Evolutionary conservation across 768 basidiomycete species (phyloP).

Genomic region (Hemileccinum impolitum): DNA sequence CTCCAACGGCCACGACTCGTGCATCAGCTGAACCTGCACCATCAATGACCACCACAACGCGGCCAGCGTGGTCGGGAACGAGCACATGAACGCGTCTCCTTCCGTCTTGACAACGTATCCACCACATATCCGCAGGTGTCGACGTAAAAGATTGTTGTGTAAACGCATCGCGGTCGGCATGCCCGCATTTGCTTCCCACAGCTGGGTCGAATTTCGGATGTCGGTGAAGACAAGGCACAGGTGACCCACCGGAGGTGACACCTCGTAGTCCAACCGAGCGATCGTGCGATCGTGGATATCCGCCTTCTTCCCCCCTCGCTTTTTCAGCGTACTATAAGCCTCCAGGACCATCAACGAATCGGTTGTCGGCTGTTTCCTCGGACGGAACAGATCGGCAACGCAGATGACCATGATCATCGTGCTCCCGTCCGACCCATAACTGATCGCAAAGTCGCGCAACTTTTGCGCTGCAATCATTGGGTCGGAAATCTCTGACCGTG

Average conservation of each 20-base stretch:
- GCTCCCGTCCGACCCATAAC: conserved; percentile 90
- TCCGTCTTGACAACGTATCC: conserved; percentile 99
- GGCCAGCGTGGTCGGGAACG: conserved; percentile 84
- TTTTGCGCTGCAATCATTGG: conserved; percentile 95
- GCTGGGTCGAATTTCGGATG: conserved; percentile 92
- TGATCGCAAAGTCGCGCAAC: conserved; percentile 92
- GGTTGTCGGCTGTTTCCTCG: conserved; percentile 39
- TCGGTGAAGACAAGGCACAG: conserved; percentile 96
- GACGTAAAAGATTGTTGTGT: conserved; percentile 84
- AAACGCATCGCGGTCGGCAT: conserved; percentile 92
- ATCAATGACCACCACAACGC: conserved; percentile 89
- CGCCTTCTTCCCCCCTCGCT: conserved; percentile 40
- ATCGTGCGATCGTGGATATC: conserved; percentile 57
- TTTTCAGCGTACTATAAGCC: conserved; percentile 26
- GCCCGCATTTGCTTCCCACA: conserved; percentile 95
- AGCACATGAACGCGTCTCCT: conserved; percentile 99
- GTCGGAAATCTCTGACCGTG: conserved; percentile 62
- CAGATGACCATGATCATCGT: conserved; percentile 98
- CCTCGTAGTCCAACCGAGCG: conserved; percentile 68
- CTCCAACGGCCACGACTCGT: conserved; percentile 88
- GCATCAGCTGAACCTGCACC: conserved; percentile 78
- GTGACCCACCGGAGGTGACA: conserved; percentile 81
- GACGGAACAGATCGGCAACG: conserved; percentile 72
- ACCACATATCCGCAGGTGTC: conserved; percentile 83
- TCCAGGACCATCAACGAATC: conserved; percentile 38